Conservation (phyloP, 2,329 filamentous ascomycete genomes). For the Paracorniculantispora psalliotae region DNA sequence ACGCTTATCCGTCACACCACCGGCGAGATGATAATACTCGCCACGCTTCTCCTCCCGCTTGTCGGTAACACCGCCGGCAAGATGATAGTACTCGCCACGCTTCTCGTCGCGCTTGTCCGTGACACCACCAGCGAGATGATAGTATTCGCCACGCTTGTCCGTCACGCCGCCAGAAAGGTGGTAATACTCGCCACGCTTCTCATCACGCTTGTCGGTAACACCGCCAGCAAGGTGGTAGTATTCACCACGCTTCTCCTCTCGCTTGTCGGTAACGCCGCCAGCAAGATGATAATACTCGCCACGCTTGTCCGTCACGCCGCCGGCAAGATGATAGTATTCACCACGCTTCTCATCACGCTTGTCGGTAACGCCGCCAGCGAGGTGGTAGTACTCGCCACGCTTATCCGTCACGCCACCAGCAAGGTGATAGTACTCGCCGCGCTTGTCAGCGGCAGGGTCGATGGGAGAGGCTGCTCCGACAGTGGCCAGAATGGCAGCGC, state of each 20-base stretch:
- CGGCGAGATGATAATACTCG: too few species aligned
- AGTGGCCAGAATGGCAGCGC: conserved; percentile 2
- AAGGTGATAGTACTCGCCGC: not conserved
- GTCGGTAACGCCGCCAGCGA: not conserved
- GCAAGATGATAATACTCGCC: not conserved
- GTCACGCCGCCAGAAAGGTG: not conserved
- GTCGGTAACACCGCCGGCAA: too few species aligned
- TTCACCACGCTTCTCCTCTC: not conserved
- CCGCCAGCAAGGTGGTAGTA: not conserved
- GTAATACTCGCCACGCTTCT: not conserved
- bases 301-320: not conserved
- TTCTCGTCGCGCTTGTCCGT: not conserved
- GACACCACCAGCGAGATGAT: not conserved
- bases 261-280: not conserved
- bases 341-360: not conserved
- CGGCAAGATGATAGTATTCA: not conserved
- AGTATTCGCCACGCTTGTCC: not conserved
- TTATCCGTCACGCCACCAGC: not conserved
- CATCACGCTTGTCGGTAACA: not conserved
- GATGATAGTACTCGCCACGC: not conserved
- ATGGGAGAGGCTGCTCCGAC: not conserved
- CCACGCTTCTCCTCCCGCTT: too few species aligned
- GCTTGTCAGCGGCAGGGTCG: not conserved
- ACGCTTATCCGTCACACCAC: too few species aligned
- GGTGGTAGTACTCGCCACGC: not conserved